A percentile compares a stretch with the other conserved stretches of the same genome.
Conservation (phyloP, 441 rosid genomes). For the Corymbia citriodora region DNA sequence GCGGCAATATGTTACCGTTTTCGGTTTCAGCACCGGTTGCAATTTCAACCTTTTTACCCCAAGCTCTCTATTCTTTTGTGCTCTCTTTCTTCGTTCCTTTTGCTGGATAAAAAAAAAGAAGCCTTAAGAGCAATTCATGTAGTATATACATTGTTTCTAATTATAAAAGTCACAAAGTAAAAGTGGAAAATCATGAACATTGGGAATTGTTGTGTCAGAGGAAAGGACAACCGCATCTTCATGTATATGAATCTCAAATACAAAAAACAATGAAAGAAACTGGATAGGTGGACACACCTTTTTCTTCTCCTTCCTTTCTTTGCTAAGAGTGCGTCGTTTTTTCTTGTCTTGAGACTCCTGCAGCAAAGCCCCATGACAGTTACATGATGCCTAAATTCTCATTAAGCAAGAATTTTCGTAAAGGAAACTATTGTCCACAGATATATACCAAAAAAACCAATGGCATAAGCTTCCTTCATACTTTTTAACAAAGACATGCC, state of each 20-base stretch:
- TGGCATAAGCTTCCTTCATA: neutral
- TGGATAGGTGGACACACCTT: slow-evolving; percentile 31
- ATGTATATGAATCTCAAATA: neutral
- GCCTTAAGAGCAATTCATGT: neutral
- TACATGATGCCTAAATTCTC: neutral
- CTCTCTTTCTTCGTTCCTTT: slow-evolving; percentile 61
- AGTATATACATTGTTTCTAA: neutral
- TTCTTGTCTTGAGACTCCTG: slow-evolving; percentile 36
- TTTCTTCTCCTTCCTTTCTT: slow-evolving; percentile 58
- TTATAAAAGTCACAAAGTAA: neutral
- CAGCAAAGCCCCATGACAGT: slow-evolving; percentile 18
- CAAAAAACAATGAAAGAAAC: neutral
- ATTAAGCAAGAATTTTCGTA: neutral
- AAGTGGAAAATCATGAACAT: neutral
- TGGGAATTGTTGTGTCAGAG: neutral
- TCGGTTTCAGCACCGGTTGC: slow-evolving; percentile 51
- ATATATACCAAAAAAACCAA: neutral
- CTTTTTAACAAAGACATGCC: neutral
- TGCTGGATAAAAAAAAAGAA: slow-evolving; percentile 30
- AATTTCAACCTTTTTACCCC: slow-evolving; percentile 80
- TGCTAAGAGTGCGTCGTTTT: slow-evolving; percentile 38
- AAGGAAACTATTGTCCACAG: neutral
- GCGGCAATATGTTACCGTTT: slow-evolving; percentile 50
- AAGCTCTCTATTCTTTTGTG: slow-evolving; percentile 59
- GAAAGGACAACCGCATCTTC: neutral